These are phyloP conservation scores for Leccinum pallidistipes DNA, from an alignment of 1,284 basidiomycete species.

Conservation along the genomic window DNA sequence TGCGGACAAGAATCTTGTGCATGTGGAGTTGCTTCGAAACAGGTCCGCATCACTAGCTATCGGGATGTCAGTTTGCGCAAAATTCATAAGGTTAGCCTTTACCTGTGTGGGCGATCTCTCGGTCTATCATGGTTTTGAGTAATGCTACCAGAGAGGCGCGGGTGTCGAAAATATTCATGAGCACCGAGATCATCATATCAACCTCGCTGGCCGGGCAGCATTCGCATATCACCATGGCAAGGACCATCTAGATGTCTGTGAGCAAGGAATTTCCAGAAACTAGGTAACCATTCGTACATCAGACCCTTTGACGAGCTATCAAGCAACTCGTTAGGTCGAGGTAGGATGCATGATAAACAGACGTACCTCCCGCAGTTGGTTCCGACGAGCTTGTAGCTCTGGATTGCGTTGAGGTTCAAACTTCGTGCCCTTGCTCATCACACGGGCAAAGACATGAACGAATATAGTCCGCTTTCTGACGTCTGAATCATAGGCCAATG, in stretches of 20 bases:
- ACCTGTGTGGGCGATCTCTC: constrained; percentile 81
- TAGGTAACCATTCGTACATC: constrained; percentile 47
- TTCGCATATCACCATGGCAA: constrained; percentile 86
- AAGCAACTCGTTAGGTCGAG: constrained; percentile 6
- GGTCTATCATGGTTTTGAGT: constrained; percentile 82
- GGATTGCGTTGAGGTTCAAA: constrained; percentile 62
- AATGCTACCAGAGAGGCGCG: constrained; percentile 71
- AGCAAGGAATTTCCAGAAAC: constrained; percentile 5
- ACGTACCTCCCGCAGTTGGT: constrained; percentile 66
- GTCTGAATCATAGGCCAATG: constrained; percentile 79
- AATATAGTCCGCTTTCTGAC: constrained; percentile 78
- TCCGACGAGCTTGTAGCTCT: constrained; percentile 51
- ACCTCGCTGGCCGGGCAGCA: constrained; percentile 76
- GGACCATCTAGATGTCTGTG: constrained; percentile 52
- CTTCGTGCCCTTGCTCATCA: constrained; percentile 78
- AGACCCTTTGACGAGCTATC: constrained; percentile 68
- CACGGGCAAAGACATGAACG: constrained; percentile 85
- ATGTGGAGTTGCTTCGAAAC: constrained; percentile 86
- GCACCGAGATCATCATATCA: constrained; percentile 82
- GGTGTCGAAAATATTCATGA: constrained; percentile 85
- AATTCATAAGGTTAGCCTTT: constrained; percentile 14
- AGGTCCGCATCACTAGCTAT: constrained; percentile 76
- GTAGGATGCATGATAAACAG: neutral
- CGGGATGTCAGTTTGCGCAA: constrained; percentile 10
- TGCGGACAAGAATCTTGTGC: constrained; percentile 79